Evolutionary conservation across 805 yeast genomes (phyloP).

Genomic region (Tetrapisispora iriomotensis): DNA sequence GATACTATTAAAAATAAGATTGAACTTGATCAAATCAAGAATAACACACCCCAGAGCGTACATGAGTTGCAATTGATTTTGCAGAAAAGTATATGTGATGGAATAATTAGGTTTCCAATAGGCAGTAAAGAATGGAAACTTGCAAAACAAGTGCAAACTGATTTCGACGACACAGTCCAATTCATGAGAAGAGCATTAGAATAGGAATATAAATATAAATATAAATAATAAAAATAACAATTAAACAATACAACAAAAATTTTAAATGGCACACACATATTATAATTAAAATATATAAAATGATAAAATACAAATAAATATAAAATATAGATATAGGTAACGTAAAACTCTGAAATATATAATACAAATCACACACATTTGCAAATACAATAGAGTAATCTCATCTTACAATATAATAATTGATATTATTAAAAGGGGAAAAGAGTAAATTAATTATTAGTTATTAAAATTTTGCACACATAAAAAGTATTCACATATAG

Average conservation of each 20-base stretch:
- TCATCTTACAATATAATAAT: too few species aligned
- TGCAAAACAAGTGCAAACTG: conserved; percentile 23
- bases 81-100: conserved; percentile 25
- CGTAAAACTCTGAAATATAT: too few species aligned
- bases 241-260: neutral
- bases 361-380: too few species aligned
- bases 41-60: conserved; percentile 23
- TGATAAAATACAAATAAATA: neutral
- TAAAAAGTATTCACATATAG: neutral
- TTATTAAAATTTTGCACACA: conserved; percentile 1
- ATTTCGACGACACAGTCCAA: conserved; percentile 28
- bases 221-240: too few species aligned
- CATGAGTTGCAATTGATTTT: conserved; percentile 25
- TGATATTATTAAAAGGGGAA: neutral
- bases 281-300: neutral
- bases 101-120: conserved; percentile 17
- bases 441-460: conserved; percentile 1
- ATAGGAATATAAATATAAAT: conserved; percentile 4
- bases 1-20: conserved; percentile 7
- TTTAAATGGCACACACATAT: neutral
- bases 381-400: too few species aligned
- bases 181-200: conserved; percentile 29
- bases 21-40: conserved; percentile 17
- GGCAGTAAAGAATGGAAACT: conserved; percentile 20
- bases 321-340: too few species aligned